Conservation (phyloP, 1,284 basidiomycete genomes). For the Sporisorium iseilematis-ciliati region DNA sequence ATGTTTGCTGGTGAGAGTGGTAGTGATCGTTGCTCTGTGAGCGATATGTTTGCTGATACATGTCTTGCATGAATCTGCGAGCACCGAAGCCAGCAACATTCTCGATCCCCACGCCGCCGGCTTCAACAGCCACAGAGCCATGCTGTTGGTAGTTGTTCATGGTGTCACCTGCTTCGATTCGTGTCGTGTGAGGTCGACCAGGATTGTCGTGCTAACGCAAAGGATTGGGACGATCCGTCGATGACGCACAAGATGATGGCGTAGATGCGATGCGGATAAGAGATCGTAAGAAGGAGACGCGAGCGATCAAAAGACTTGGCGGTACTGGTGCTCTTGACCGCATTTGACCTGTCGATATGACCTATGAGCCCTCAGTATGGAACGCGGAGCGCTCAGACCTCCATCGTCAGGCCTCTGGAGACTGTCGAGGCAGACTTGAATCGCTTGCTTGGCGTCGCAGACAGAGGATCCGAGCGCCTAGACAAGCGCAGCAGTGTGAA, state of each 20-base stretch:
- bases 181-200: neutral
- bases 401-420: neutral
- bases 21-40: neutral
- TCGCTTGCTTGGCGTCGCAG: neutral
- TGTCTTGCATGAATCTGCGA: constrained; percentile 42
- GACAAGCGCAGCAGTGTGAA: neutral
- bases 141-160: constrained; percentile 16
- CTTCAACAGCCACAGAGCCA: constrained; percentile 6
- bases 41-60: constrained; percentile 22
- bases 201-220: neutral
- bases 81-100: constrained; percentile 54
- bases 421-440: neutral
- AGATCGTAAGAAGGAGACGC: neutral
- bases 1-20: neutral
- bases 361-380: too few relatives aligned
- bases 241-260: neutral
- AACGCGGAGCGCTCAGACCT: constrained; percentile 10
- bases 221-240: neutral
- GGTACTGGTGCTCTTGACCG: neutral
- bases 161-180: neutral
- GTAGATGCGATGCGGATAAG: neutral
- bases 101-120: constrained; percentile 5
- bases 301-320: neutral
- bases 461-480: constrained; percentile 5
- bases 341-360: neutral